Conservation (phyloP, 202 grass and related monocot species). For the Panicum virgatum region DNA sequence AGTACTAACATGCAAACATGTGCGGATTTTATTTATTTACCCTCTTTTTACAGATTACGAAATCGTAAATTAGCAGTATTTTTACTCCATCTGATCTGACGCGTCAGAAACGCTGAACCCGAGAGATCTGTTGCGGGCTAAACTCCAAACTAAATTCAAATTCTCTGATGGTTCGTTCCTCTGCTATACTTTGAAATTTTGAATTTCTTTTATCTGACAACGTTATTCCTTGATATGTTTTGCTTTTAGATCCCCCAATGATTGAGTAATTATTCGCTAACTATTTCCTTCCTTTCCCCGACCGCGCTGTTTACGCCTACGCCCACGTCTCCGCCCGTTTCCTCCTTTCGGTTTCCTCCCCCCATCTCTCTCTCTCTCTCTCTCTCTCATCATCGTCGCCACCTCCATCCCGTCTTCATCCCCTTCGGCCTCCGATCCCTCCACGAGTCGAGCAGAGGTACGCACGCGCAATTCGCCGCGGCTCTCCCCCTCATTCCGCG, state of each 20-base stretch:
- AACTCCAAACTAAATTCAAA: constrained; percentile 13
- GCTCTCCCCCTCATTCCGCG: constrained; percentile 1
- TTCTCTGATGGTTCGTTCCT: background rate
- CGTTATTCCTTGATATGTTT: background rate
- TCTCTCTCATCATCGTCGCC: constrained; percentile 2
- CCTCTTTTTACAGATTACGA: background rate
- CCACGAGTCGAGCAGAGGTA: constrained; percentile 28
- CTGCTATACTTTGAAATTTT: background rate
- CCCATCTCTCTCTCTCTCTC: background rate
- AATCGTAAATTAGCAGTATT: background rate
- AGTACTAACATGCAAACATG: constrained; percentile 3
- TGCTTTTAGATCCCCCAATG: constrained; percentile 4
- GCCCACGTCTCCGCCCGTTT: constrained; percentile 37
- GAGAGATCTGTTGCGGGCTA: background rate
- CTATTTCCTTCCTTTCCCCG: background rate
- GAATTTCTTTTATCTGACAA: background rate
- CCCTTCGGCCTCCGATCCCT: constrained; percentile 2
- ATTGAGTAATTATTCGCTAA: constrained; percentile 25
- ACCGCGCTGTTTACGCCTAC: constrained; percentile 20
- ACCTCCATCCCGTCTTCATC: background rate
- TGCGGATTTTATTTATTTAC: background rate
- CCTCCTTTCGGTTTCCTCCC: background rate
- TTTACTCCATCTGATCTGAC: background rate
- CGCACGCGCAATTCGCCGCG: constrained; percentile 21
- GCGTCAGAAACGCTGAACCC: background rate